A percentile compares a stretch with the other conserved stretches of the same genome.
Evolutionary conservation across 805 yeast species (phyloP).

Genomic region (Phaffomyces opuntiae): DNA sequence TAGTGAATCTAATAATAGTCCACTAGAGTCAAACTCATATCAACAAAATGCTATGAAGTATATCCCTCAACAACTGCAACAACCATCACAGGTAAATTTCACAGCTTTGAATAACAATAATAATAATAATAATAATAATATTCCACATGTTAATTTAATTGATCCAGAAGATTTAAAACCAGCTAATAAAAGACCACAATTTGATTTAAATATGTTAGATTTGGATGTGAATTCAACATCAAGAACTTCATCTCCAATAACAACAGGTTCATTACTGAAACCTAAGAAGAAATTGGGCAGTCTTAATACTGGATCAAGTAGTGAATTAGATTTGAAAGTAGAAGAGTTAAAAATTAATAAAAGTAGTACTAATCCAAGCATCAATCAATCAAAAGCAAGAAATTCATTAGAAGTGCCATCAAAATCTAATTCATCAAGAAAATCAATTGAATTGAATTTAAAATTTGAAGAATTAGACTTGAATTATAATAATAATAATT

Average conservation of each 20-base stretch:
- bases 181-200: slow-evolving; percentile 10
- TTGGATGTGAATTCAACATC: slow-evolving; percentile 6
- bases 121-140: background rate
- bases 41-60: background rate
- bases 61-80: background rate
- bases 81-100: background rate
- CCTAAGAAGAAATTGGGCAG: background rate
- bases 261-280: background rate
- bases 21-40: background rate
- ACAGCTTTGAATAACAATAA: background rate
- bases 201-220: slow-evolving; percentile 16
- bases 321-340: slow-evolving; percentile 13
- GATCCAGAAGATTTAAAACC: slow-evolving; percentile 11
- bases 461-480: slow-evolving; percentile 18
- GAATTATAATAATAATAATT: background rate
- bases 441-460: slow-evolving; percentile 13
- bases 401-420: background rate
- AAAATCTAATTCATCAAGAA: slow-evolving; percentile 1
- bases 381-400: background rate
- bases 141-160: slow-evolving; percentile 9
- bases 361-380: no score
- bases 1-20: background rate
- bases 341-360: slow-evolving; percentile 13
- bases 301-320: background rate
- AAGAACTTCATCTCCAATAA: background rate